Evolutionary conservation across 768 basidiomycete genomes (phyloP).

Genomic region (Kwoniella europaea): DNA sequence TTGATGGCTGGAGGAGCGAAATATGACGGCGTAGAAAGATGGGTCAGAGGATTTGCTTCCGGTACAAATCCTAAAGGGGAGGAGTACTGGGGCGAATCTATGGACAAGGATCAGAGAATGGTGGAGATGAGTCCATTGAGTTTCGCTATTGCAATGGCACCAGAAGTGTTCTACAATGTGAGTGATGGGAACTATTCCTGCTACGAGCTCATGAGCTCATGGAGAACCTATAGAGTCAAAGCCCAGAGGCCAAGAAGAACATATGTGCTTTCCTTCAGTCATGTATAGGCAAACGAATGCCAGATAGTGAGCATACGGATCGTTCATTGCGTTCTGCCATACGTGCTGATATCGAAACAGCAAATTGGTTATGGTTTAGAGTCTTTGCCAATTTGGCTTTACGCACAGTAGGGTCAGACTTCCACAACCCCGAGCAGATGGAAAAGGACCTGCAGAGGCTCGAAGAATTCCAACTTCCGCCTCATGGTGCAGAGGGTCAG

Average conservation of each 20-base stretch:
- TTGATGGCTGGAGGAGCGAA: conserved; percentile 69
- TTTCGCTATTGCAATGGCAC: conserved; percentile 70
- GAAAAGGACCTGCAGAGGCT: conserved; percentile 75
- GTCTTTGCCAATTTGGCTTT: conserved; percentile 78
- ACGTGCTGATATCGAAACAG: conserved; percentile 17
- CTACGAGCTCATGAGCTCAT: not conserved
- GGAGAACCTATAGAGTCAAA: conserved; percentile 28
- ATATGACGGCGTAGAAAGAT: conserved; percentile 67
- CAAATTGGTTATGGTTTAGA: conserved; percentile 83
- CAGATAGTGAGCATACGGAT: conserved; percentile 62
- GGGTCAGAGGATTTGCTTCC: conserved; percentile 69
- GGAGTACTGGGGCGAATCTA: conserved; percentile 79
- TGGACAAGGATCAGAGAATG: conserved; percentile 78
- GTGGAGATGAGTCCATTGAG: conserved; percentile 80
- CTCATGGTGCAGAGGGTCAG: conserved; percentile 54
- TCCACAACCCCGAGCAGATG: conserved; percentile 68
- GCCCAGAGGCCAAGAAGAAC: conserved; percentile 65
- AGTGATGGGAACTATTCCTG: conserved; percentile 6
- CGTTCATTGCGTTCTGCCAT: conserved; percentile 5
- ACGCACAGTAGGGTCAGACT: conserved; percentile 66
- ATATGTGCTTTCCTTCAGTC: conserved; percentile 72
- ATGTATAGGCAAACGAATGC: conserved; percentile 82
- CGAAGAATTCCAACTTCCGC: conserved; percentile 73
- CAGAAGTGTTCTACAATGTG: conserved; percentile 64
- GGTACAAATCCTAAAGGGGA: conserved; percentile 71